Percentiles rank a stretch among this genome's conserved stretches.
phyloP scores from a whole-genome alignment of 176 grass and related monocot species.

The Elymus sibiricus region DNA sequence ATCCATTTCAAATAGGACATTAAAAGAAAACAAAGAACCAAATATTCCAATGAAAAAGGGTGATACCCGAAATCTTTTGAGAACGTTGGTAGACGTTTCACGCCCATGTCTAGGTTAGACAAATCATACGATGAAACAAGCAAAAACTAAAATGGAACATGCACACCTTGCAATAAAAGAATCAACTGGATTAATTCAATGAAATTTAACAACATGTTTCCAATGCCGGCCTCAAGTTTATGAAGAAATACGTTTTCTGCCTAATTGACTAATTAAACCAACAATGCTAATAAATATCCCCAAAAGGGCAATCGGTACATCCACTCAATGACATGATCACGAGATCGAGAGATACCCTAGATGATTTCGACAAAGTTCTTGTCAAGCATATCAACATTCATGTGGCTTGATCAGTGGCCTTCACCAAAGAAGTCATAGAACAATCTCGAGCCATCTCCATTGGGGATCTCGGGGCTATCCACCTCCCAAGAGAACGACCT shows the following conservation, averaged over 20 bases:
- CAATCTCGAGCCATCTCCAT: neutral
- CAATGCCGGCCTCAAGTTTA: neutral
- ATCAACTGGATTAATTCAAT: neutral
- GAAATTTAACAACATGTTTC: neutral
- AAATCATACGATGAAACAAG: neutral
- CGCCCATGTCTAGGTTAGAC: neutral
- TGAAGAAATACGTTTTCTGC: neutral
- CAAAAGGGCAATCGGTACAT: neutral
- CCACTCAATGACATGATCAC: neutral
- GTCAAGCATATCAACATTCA: neutral
- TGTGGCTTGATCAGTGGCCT: neutral
- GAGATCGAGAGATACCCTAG: neutral
- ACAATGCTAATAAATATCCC: neutral
- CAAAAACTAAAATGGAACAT: neutral
- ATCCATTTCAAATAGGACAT: too few relatives aligned
- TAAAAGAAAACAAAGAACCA: too few relatives aligned
- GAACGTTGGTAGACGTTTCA: neutral
- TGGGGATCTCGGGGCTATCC: neutral
- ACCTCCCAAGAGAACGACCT: neutral
- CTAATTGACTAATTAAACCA: neutral
- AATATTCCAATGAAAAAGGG: too few relatives aligned
- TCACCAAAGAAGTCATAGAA: conserved; percentile 45
- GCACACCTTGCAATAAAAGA: neutral
- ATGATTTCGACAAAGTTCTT: neutral
- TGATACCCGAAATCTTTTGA: neutral